Evolutionary conservation across 768 basidiomycete genomes (phyloP), one percentile per base, ranked within the genome.

Genomic region (Crepidotus variabilis): DNA sequence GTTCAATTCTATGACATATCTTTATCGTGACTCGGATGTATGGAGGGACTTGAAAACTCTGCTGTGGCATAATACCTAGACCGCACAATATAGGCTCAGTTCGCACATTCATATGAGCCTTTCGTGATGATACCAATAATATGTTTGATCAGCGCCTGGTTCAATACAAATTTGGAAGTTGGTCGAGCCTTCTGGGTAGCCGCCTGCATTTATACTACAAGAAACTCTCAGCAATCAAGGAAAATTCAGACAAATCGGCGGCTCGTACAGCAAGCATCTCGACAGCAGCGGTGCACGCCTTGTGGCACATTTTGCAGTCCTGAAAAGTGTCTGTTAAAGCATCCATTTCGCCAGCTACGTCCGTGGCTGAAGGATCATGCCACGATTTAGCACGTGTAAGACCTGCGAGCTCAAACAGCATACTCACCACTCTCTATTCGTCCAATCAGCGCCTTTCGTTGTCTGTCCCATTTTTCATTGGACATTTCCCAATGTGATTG

Each of bases 1-100:
- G 93, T 94, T 93, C 77, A 92, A 84, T 74, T 91, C 90, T 16
- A 98, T 97, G 95, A 83, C 81, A 56, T 99, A 98, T 71, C 79
- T 99, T 36, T 99, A 98, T 74, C 85, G 86, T 36, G 94, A 98
- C 70, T 95, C 93, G 18, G 92, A 98, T 58, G 72, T 75, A 45
- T 98, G 95, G 94, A 82, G 78, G 50, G 78, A 83, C 64, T 72
- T 97, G 46, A 84, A 79, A 72, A 97, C 93, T 50, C 72, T 98
- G 50, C 71, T 98, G 51, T 97, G 95, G 94, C 89, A 92, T 65
- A 96, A 97, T 72, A 87, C 79, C 57, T 56, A 56, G 55, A 39
- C 39, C 32, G 1, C 1, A 39, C 23, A 32, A 43, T 36, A 36
- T 36, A 8, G 8, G 8, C 9, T 22, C 20, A 20, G 9, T 20